Conservation (phyloP, 2,329 filamentous ascomycete species). For the Xenoacremonium recifei region DNA sequence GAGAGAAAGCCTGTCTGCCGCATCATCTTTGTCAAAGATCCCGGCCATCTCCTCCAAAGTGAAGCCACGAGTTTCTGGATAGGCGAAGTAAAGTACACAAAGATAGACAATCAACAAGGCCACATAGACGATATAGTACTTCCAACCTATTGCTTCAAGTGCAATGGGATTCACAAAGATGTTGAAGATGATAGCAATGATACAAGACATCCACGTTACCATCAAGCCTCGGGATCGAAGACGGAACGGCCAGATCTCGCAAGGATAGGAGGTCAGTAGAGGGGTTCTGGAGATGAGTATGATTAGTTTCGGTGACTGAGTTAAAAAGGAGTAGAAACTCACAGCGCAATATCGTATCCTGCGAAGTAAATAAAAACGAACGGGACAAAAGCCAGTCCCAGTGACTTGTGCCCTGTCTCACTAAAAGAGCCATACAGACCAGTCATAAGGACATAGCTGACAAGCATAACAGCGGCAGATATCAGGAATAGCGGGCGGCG, state of each 20-base stretch:
- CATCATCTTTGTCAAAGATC: no score
- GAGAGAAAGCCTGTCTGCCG: no score
- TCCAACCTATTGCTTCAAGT: slow-evolving; percentile 32
- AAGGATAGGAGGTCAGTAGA: slow-evolving; percentile 42
- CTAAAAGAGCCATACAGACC: slow-evolving; percentile 28
- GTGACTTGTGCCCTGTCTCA: slow-evolving; percentile 13
- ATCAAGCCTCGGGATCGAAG: slow-evolving; percentile 52
- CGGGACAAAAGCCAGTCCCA: slow-evolving; percentile 28
- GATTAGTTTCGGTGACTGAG: no score
- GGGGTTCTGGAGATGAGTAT: slow-evolving; percentile 34
- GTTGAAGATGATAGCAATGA: slow-evolving; percentile 16
- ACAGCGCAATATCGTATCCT: slow-evolving; percentile 36
- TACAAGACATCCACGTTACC: slow-evolving; percentile 46
- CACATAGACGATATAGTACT: slow-evolving; percentile 37
- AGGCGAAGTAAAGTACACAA: slow-evolving; percentile 33
- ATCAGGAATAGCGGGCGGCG: slow-evolving; percentile 38
- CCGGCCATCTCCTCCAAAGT: slow-evolving; percentile 23
- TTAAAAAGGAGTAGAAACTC: no score
- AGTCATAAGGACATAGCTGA: slow-evolving; percentile 32
- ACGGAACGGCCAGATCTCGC: slow-evolving; percentile 58
- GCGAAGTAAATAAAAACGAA: slow-evolving; percentile 41
- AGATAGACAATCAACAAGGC: slow-evolving; percentile 28
- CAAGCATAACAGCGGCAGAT: slow-evolving; percentile 35
- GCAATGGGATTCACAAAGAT: slow-evolving; percentile 23
- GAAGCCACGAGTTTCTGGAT: slow-evolving; percentile 26